phyloP scores from a whole-genome alignment of 1,284 basidiomycete genomes.

The Ustilago tritici region DNA sequence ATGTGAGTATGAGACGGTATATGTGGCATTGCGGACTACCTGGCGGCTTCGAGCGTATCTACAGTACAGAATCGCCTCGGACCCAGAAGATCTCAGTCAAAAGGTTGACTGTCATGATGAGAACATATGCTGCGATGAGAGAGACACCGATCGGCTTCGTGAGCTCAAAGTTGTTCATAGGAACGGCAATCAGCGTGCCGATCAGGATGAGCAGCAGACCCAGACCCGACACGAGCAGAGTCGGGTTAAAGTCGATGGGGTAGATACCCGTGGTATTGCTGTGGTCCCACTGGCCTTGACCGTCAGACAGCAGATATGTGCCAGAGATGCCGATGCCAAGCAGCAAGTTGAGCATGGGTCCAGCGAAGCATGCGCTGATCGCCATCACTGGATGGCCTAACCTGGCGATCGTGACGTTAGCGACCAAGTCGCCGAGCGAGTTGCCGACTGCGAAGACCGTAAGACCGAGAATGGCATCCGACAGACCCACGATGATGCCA shows the following conservation, averaged over 20 bases:
- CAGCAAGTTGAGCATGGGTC: constrained; percentile 96
- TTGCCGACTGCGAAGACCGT: constrained; percentile 97
- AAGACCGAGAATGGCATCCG: constrained; percentile 95
- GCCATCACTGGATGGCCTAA: constrained; percentile 68
- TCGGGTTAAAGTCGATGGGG: constrained; percentile 81
- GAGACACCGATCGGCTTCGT: constrained; percentile 82
- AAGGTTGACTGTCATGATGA: constrained; percentile 61
- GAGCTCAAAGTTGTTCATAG: constrained; percentile 84
- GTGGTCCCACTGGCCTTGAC: constrained; percentile 31
- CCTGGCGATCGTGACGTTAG: constrained; percentile 82
- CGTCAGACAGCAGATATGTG: constrained; percentile 48
- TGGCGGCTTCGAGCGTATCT: constrained; percentile 4
- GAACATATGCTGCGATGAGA: constrained; percentile 79
- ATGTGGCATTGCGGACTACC: not conserved
- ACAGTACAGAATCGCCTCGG: constrained; percentile 25
- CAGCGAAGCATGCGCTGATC: constrained; percentile 92
- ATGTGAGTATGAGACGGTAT: not conserved
- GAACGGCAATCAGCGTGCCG: constrained; percentile 84
- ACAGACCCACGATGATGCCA: constrained; percentile 91
- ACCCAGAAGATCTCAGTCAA: constrained; percentile 57
- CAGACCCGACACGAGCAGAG: constrained; percentile 83
- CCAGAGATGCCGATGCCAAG: constrained; percentile 87
- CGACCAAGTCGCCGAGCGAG: constrained; percentile 93
- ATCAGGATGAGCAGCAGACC: constrained; percentile 82
- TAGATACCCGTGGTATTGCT: constrained; percentile 70